These are phyloP conservation scores for Biscogniauxia marginata DNA, from an alignment of 2,329 filamentous ascomycete species.

Conservation along the genomic window DNA sequence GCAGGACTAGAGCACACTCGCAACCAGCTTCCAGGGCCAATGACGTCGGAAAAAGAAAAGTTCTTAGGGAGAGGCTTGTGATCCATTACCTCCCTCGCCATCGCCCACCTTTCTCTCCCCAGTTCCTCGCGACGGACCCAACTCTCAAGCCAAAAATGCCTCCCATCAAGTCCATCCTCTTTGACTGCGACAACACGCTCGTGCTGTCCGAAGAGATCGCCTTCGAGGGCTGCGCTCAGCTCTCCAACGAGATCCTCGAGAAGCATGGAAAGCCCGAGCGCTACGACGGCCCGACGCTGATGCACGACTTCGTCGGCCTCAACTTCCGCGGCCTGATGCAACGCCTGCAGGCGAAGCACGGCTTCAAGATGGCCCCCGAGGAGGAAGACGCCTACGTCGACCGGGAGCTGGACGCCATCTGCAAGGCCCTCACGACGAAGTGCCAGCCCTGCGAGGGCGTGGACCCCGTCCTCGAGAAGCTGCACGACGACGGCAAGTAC, in stretches of 20 bases:
- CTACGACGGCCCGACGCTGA: slow-evolving; percentile 77
- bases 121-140: not conserved
- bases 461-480: slow-evolving; percentile 63
- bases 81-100: not conserved
- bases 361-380: slow-evolving; percentile 65
- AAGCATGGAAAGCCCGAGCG: slow-evolving; percentile 58
- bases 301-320: slow-evolving; percentile 85
- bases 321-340: slow-evolving; percentile 81
- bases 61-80: not conserved
- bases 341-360: slow-evolving; percentile 68
- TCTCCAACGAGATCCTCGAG: slow-evolving; percentile 82
- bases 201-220: slow-evolving; percentile 88
- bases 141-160: slow-evolving; percentile 1
- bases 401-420: slow-evolving; percentile 79
- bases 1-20: not conserved
- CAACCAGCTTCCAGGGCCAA: not conserved
- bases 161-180: slow-evolving; percentile 48
- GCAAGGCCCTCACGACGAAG: slow-evolving; percentile 70
- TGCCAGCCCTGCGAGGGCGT: slow-evolving; percentile 69
- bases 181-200: slow-evolving; percentile 88
- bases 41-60: not conserved
- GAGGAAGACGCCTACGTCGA: slow-evolving; percentile 74
- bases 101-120: not conserved
- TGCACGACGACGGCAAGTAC: slow-evolving; percentile 63
- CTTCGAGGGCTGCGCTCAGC: slow-evolving; percentile 85